A percentile compares a stretch with the other conserved stretches of the same genome.
phyloP scores from a whole-genome alignment of 2,329 filamentous ascomycete genomes.

The Talaromyces rugulosus region DNA sequence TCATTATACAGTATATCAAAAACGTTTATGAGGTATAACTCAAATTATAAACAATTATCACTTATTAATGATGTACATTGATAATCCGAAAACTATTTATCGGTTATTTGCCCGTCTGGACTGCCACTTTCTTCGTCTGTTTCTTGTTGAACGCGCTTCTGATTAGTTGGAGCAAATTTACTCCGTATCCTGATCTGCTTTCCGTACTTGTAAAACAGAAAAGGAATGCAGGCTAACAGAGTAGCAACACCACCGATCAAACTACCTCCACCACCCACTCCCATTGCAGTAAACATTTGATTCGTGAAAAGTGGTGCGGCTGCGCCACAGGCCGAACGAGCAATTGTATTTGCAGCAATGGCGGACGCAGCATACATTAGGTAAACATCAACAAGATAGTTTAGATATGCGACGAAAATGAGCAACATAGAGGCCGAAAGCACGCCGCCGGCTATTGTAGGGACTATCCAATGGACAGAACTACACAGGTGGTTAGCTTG shows the following conservation, averaged over 20 bases:
- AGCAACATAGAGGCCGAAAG: constrained; percentile 20
- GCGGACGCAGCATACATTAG: constrained; percentile 11
- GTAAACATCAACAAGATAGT: background rate
- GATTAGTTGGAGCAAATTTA: constrained; percentile 67
- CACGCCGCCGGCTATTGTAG: constrained; percentile 18
- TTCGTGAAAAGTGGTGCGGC: constrained; percentile 11
- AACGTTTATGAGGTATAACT: background rate
- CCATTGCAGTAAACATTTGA: constrained; percentile 11
- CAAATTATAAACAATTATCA: background rate
- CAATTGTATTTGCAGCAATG: constrained; percentile 9
- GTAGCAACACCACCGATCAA: constrained; percentile 11
- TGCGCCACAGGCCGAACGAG: constrained; percentile 17
- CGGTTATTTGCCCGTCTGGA: background rate
- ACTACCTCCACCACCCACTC: constrained; percentile 10
- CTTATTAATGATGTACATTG: background rate
- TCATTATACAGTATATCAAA: background rate
- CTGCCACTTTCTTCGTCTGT: background rate
- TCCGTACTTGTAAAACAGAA: constrained; percentile 61
- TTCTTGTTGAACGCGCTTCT: background rate
- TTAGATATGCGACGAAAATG: constrained; percentile 19
- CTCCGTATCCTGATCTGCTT: constrained; percentile 59
- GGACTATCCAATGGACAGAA: constrained; percentile 22
- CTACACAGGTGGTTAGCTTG: background rate
- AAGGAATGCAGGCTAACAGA: constrained; percentile 30
- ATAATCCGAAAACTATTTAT: background rate